A percentile compares a stretch with the other conserved stretches of the same genome.
phyloP scores from a whole-genome alignment of 1,284 basidiomycete genomes.

The Boletus hoseneyae region DNA sequence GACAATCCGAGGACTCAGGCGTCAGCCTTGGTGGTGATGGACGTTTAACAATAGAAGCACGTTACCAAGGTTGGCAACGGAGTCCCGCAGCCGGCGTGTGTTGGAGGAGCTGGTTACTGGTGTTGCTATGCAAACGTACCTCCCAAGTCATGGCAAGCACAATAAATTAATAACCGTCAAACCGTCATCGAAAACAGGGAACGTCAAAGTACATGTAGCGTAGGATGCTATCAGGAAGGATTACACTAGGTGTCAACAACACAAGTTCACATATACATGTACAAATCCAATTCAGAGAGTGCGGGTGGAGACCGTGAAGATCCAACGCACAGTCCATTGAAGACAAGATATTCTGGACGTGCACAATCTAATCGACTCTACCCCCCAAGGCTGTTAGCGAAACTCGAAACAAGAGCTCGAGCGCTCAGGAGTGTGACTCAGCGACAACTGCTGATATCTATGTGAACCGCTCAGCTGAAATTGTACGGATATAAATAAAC shows the following conservation, averaged over 20 bases:
- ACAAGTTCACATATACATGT: conserved; percentile 16
- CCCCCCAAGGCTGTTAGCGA: conserved; percentile 41
- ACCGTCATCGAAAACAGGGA: conserved; percentile 11
- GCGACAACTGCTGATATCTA: conserved; percentile 66
- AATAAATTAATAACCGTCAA: background rate
- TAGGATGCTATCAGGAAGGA: conserved; percentile 16
- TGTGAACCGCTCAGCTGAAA: conserved; percentile 16
- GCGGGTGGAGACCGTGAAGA: background rate
- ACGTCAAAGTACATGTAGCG: conserved; percentile 23
- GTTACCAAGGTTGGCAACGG: too few relatives aligned
- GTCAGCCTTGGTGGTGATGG: too few relatives aligned
- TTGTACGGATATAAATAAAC: conserved; percentile 6
- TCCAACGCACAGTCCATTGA: background rate
- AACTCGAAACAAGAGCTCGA: conserved; percentile 64
- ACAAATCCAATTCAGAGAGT: conserved; percentile 10
- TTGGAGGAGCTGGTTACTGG: too few relatives aligned
- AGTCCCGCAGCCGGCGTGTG: too few relatives aligned
- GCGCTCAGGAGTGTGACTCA: conserved; percentile 55
- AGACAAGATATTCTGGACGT: background rate
- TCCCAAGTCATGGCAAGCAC: too few relatives aligned
- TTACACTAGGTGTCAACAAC: conserved; percentile 19
- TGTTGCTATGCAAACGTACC: too few relatives aligned
- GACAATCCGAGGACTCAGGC: too few relatives aligned
- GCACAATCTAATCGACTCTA: background rate
- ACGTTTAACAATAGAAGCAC: too few relatives aligned